Conservation (phyloP, 2,329 filamentous ascomycete species). For the Apiospora hydei region DNA sequence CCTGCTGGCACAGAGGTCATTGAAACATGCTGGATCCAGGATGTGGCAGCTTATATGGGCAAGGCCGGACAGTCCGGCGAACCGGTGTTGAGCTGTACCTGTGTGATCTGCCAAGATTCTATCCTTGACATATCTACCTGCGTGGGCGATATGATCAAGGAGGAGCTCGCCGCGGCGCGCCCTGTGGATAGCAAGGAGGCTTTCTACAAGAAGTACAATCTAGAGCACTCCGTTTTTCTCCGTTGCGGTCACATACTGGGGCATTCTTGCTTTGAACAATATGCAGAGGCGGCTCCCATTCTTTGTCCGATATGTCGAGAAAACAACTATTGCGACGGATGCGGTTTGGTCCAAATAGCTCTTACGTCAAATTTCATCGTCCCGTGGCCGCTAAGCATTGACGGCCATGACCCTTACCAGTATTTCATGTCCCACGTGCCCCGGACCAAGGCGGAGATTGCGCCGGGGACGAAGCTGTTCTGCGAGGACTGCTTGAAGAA, state of each 20-base stretch:
- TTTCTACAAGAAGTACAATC: background rate
- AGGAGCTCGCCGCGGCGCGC: background rate
- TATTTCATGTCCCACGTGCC: background rate
- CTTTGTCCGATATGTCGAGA: background rate
- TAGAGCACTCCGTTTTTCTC: background rate
- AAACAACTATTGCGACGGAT: background rate
- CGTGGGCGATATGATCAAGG: background rate
- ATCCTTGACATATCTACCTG: background rate
- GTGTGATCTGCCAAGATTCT: background rate
- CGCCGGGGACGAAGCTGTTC: background rate
- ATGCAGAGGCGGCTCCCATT: too few species aligned
- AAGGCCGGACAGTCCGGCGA: background rate
- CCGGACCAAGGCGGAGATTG: background rate
- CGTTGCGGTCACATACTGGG: background rate
- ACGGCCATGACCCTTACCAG: background rate
- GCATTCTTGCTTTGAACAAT: background rate
- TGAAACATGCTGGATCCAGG: background rate
- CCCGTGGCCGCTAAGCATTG: background rate
- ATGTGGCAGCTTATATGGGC: background rate
- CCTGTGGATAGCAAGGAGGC: background rate
- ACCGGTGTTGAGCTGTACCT: background rate
- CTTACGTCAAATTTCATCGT: background rate
- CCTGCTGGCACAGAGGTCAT: background rate
- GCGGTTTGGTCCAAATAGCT: fast-evolving
- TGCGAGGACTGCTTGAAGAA: background rate